A percentile compares a stretch with the other conserved stretches of the same genome.
Evolutionary conservation across 2,329 filamentous ascomycete genomes (phyloP).

Genomic region (Talaromyces rugulosus): DNA sequence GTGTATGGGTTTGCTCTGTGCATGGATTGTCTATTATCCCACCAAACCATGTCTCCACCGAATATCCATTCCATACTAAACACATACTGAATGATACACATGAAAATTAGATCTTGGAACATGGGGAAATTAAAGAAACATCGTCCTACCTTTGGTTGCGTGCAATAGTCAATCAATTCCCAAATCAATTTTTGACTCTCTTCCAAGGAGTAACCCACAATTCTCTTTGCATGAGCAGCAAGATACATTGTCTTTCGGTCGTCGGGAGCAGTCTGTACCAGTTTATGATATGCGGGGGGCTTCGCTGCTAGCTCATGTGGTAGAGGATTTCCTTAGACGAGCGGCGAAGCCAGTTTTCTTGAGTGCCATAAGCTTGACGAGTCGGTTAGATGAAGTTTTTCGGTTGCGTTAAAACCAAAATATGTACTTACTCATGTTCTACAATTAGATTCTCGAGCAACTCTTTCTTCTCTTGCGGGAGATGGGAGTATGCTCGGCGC

Average conservation of each 20-base stretch:
- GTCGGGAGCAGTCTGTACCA: conserved; percentile 22
- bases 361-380: conserved; percentile 19
- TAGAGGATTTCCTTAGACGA: conserved; percentile 16
- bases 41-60: conserved; percentile 26
- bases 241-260: conserved; percentile 22
- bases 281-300: conserved; percentile 21
- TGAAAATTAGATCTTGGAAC: background rate
- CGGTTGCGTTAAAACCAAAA: too few relatives aligned
- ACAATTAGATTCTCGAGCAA: conserved; percentile 15
- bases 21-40: conserved; percentile 28
- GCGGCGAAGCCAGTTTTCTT: conserved; percentile 16
- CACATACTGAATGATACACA: conserved; percentile 18
- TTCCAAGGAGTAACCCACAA: conserved; percentile 17
- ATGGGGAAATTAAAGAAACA: background rate
- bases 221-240: conserved; percentile 23
- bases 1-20: conserved; percentile 25
- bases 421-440: conserved; percentile 15
- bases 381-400: background rate
- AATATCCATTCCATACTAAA: conserved; percentile 23
- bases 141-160: conserved; percentile 18
- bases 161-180: conserved; percentile 24
- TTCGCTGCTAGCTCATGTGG: conserved; percentile 21
- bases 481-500: conserved; percentile 18
- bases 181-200: conserved; percentile 23
- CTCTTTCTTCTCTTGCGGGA: conserved; percentile 14